Evolutionary conservation across 306 rosid species (phyloP), one percentile per base, ranked within the genome.

Genomic region (Adenanthera pavonina): DNA sequence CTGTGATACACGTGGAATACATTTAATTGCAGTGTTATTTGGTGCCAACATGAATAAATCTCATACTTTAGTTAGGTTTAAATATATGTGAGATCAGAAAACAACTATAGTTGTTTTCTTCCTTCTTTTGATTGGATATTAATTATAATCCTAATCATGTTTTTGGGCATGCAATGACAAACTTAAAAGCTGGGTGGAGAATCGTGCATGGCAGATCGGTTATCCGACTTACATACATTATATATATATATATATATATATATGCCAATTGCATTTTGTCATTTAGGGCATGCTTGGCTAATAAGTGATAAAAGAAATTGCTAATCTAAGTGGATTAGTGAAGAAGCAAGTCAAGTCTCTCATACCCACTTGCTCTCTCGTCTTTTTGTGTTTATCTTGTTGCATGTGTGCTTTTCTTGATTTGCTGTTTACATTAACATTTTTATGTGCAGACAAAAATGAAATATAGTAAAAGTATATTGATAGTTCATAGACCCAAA

Each of bases 1-100:
- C 46, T 3, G 51, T 17, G 14, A 16, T 66, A 38, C 71, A 66
- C 33, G 71, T 38, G 71, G 71, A 66, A 16, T 66, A 66, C 71
- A 38, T 40, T 66, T 38, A 66, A 16, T 66, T 40, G 48, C 25
- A 16, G 33, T 16, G 19, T 16, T 66, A 43, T 66, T 17, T 14
- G 48, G 13, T 0, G 7, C 48, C 48, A 14, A 4, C 2, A 25
- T 60, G 38, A 30, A 59, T 59, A 59, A 12, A 30, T 60, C 6
- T 41, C 7, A 41, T 30, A 54, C 8, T n/a, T 7, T 54, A 25
- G n/a, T 19, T 19, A 56, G 66, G 15, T 60, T 30, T 60, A 60
- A 30, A 60, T 25, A 25, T 25, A 25, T 60, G 38, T 25, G 38
- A 60, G 17, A 20, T 30, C 66, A 25, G 38, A 25, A 3, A n/a